These are phyloP conservation scores for Mentha longifolia DNA, from an alignment of 257 asterid genomes.

Conservation along the genomic window DNA sequence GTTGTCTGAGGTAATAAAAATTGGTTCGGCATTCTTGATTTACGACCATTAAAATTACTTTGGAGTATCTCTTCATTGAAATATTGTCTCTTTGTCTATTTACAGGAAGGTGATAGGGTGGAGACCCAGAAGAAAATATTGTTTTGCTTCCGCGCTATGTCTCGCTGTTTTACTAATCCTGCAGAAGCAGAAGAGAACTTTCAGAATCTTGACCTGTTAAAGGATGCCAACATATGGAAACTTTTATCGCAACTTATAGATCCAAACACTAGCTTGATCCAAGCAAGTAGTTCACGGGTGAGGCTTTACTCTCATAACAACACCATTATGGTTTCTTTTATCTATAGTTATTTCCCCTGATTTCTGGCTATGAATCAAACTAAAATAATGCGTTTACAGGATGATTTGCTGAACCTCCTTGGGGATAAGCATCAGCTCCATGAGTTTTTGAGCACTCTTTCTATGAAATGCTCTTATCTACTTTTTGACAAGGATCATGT, in stretches of 20 bases:
- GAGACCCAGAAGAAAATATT: slow-evolving; percentile 81
- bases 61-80: slow-evolving; percentile 29
- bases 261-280: slow-evolving; percentile 62
- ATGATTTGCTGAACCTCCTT: slow-evolving; percentile 66
- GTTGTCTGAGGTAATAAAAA: slow-evolving; percentile 64
- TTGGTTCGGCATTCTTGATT: slow-evolving; percentile 20
- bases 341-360: slow-evolving; percentile 24
- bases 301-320: slow-evolving; percentile 40
- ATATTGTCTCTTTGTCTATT: slow-evolving; percentile 32
- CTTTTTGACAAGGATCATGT: slow-evolving; percentile 88
- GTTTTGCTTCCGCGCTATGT: slow-evolving; percentile 81
- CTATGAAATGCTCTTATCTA: slow-evolving; percentile 85
- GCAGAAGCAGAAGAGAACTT: slow-evolving; percentile 85
- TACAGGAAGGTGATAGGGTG: slow-evolving; percentile 77
- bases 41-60: slow-evolving; percentile 24
- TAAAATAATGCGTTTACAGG: slow-evolving; percentile 50
- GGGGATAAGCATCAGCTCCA: slow-evolving; percentile 80
- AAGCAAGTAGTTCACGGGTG: slow-evolving; percentile 73
- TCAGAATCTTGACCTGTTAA: slow-evolving; percentile 82
- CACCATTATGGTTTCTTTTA: slow-evolving; percentile 16
- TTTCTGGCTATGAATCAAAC: slow-evolving; percentile 20
- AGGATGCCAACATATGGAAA: slow-evolving; percentile 82
- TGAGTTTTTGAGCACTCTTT: slow-evolving; percentile 76
- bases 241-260: slow-evolving; percentile 65
- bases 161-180: slow-evolving; percentile 83